A percentile compares a stretch with the other conserved stretches of the same genome.
Evolutionary conservation across 139 green algal genomes (phyloP).

Genomic region (Chlorella sp.): DNA sequence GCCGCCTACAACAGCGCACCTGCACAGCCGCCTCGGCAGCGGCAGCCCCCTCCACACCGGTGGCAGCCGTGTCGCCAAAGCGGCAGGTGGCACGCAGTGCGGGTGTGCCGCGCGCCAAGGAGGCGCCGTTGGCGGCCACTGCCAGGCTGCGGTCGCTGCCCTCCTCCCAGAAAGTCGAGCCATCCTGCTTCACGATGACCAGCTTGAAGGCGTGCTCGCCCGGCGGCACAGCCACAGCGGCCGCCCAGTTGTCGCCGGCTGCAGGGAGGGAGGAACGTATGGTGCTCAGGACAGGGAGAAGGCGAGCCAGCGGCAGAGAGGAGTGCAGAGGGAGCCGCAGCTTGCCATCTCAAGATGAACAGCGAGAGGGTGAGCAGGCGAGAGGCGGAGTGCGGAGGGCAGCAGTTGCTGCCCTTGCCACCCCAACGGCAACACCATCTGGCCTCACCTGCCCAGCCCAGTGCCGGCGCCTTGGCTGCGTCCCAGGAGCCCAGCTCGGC

Average conservation of each 20-base stretch:
- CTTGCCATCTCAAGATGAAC: no score
- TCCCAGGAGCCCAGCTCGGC: neutral
- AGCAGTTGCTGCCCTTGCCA: no score
- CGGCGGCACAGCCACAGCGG: neutral
- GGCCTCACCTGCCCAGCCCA: neutral
- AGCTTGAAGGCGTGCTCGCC: conserved; percentile 2
- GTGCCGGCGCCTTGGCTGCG: neutral
- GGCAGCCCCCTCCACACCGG: neutral
- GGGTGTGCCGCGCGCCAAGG: no score
- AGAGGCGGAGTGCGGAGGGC: no score
- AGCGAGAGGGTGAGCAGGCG: no score
- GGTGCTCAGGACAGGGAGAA: neutral
- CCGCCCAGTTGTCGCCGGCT: conserved; percentile 11
- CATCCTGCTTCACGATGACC: neutral
- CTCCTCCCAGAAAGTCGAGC: neutral
- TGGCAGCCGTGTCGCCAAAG: neutral
- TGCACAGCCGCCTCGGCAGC: neutral
- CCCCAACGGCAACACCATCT: no score
- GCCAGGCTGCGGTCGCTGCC: neutral
- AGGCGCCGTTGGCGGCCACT: neutral
- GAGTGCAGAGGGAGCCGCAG: no score
- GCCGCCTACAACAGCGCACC: no score
- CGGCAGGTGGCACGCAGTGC: conserved; percentile 7
- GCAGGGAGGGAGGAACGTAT: neutral
- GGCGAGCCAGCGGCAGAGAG: neutral